phyloP scores from a whole-genome alignment of 805 yeast genomes.

The Blastobotrys parvus region DNA sequence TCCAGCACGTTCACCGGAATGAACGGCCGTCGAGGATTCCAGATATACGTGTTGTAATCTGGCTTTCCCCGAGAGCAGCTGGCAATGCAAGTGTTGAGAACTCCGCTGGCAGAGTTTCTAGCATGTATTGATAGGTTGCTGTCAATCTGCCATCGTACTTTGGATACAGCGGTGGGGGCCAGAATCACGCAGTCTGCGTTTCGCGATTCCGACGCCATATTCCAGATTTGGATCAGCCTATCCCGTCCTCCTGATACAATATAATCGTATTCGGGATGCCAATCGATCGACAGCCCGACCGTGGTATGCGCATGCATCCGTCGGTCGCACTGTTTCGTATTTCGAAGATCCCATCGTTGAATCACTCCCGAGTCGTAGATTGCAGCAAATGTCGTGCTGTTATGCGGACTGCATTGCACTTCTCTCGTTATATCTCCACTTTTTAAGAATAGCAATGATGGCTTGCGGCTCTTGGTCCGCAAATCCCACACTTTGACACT shows the following conservation, averaged over 20 bases:
- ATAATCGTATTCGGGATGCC: slow-evolving; percentile 79
- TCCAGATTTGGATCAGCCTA: slow-evolving; percentile 73
- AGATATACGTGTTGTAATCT: slow-evolving; percentile 58
- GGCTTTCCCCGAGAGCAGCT: slow-evolving; percentile 59
- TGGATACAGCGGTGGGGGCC: slow-evolving; percentile 72
- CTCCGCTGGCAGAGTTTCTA: slow-evolving; percentile 9
- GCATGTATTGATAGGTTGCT: slow-evolving; percentile 22
- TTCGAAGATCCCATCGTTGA: slow-evolving; percentile 80
- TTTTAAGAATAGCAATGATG: slow-evolving; percentile 45
- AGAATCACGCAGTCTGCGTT: slow-evolving; percentile 65
- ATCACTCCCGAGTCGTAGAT: slow-evolving; percentile 86
- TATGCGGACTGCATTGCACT: slow-evolving; percentile 46
- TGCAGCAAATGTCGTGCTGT: slow-evolving; percentile 54
- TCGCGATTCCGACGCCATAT: slow-evolving; percentile 34
- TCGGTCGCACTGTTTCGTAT: slow-evolving; percentile 52
- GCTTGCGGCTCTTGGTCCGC: slow-evolving; percentile 43
- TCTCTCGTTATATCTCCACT: slow-evolving; percentile 66
- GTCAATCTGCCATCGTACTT: slow-evolving; percentile 56
- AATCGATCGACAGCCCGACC: slow-evolving; percentile 79
- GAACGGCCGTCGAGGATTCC: slow-evolving; percentile 60
- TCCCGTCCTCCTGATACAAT: slow-evolving; percentile 92
- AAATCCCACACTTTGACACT: slow-evolving; percentile 78
- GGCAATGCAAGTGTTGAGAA: slow-evolving; percentile 41
- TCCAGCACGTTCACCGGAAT: slow-evolving; percentile 55
- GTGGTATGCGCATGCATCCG: slow-evolving; percentile 85